Evolutionary conservation across 805 yeast species (phyloP).

Genomic region (Candida bentonensis): DNA sequence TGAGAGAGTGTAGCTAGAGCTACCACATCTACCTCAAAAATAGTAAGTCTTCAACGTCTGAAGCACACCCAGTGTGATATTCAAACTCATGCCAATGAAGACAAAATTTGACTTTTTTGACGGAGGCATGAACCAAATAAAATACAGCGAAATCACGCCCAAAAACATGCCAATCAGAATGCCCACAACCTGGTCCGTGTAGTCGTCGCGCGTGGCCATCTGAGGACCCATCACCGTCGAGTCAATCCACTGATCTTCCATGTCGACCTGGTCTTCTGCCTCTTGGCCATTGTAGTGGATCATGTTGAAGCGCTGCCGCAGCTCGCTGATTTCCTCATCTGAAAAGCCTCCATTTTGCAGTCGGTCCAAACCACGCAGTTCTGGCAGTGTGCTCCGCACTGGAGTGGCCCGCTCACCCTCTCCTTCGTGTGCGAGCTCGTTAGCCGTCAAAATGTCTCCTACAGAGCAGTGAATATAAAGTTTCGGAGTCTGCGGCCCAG

Average conservation of each 20-base stretch:
- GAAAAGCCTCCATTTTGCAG: constrained; percentile 72
- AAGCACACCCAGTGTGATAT: no score
- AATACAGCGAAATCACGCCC: constrained; percentile 57
- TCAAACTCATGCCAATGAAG: no score
- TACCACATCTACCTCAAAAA: no score
- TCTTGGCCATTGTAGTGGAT: constrained; percentile 41
- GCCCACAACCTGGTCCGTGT: constrained; percentile 51
- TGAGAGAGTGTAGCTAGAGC: no score
- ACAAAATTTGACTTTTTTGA: no score
- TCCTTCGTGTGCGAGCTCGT: constrained; percentile 47
- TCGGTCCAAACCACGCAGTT: constrained; percentile 75
- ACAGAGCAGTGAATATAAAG: constrained; percentile 69
- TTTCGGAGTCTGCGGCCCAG: constrained; percentile 12
- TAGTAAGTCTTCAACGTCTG: no score
- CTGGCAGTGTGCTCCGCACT: constrained; percentile 41
- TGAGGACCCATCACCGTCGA: constrained; percentile 43
- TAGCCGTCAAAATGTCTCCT: constrained; percentile 46
- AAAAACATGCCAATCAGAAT: constrained; percentile 59
- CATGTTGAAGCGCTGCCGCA: constrained; percentile 60
- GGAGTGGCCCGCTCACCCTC: constrained; percentile 33
- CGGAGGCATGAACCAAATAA: no score
- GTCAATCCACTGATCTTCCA: constrained; percentile 85
- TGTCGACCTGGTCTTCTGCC: constrained; percentile 26
- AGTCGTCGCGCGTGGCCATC: constrained; percentile 38
- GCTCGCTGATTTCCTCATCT: constrained; percentile 55